Percentiles rank a stretch among this genome's conserved stretches.
These are phyloP conservation scores for Plectosphaerella cucumerina DNA, from an alignment of 2,329 filamentous ascomycete species.

Conservation along the genomic window DNA sequence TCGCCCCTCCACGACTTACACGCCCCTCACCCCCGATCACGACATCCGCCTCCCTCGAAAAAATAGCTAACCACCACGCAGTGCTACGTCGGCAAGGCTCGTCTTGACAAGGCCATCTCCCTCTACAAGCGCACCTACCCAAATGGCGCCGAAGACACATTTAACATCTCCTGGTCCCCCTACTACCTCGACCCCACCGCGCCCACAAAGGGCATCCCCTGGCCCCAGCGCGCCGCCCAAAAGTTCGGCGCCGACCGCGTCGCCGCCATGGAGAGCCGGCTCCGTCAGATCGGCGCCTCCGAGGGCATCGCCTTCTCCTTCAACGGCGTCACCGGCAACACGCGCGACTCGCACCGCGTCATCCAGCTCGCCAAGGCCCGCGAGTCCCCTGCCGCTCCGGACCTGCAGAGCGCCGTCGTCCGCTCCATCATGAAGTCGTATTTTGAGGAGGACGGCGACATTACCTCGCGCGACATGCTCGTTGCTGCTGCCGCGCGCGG, in stretches of 20 bases:
- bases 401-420: constrained; percentile 54
- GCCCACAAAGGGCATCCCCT: constrained; percentile 36
- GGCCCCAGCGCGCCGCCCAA: constrained; percentile 47
- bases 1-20: neutral
- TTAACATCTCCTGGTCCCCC: constrained; percentile 70
- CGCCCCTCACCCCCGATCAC: constrained; percentile 7
- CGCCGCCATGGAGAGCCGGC: constrained; percentile 50
- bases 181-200: constrained; percentile 76
- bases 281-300: constrained; percentile 52
- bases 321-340: constrained; percentile 68
- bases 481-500: constrained; percentile 46
- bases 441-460: constrained; percentile 61
- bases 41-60: neutral
- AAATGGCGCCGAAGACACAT: constrained; percentile 56
- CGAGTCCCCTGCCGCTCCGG: constrained; percentile 24
- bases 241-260: constrained; percentile 65
- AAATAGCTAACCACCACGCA: constrained; percentile 24
- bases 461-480: constrained; percentile 53
- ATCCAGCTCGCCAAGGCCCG: constrained; percentile 62
- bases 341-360: constrained; percentile 73
- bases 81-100: constrained; percentile 78
- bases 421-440: constrained; percentile 61
- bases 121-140: constrained; percentile 61
- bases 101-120: constrained; percentile 67
- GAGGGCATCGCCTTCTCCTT: constrained; percentile 73